Conservation (phyloP, 2,329 filamentous ascomycete genomes). For the Sporothrix luriei region DNA sequence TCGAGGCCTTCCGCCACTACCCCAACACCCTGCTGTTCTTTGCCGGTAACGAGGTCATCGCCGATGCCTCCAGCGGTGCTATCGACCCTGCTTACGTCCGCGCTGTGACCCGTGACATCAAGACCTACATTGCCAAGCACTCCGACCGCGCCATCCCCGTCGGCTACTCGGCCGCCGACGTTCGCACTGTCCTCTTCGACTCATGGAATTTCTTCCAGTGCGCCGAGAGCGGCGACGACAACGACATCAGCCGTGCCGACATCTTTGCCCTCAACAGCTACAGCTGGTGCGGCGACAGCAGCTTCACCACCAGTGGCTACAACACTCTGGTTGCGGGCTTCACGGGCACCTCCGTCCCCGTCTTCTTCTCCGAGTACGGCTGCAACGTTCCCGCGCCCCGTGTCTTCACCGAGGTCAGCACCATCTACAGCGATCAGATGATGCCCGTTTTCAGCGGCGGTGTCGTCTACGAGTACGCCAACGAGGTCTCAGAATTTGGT, state of each 20-base stretch:
- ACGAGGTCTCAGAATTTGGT: slow-evolving; percentile 68
- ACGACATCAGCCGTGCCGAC: slow-evolving; percentile 67
- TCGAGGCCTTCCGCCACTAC: slow-evolving; percentile 68
- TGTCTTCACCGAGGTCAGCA: slow-evolving; percentile 72
- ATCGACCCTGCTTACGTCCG: slow-evolving; percentile 69
- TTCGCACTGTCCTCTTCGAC: slow-evolving; percentile 71
- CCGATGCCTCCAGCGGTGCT: slow-evolving; percentile 61
- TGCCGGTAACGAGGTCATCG: slow-evolving; percentile 78
- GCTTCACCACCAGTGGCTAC: slow-evolving; percentile 59
- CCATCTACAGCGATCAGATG: slow-evolving; percentile 74
- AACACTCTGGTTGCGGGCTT: slow-evolving; percentile 64
- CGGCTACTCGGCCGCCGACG: slow-evolving; percentile 80
- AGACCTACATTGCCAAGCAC: slow-evolving; percentile 76
- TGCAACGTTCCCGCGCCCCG: slow-evolving; percentile 74
- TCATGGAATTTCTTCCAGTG: slow-evolving; percentile 78
- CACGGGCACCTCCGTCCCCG: slow-evolving; percentile 65
- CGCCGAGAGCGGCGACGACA: slow-evolving; percentile 54
- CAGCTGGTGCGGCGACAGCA: slow-evolving; percentile 63
- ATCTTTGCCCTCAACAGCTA: slow-evolving; percentile 79
- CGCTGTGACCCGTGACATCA: slow-evolving; percentile 77
- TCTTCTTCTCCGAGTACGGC: slow-evolving; percentile 82
- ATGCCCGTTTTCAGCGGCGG: slow-evolving; percentile 69
- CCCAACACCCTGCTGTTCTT: slow-evolving; percentile 73
- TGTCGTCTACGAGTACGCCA: slow-evolving; percentile 77
- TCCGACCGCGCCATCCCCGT: slow-evolving; percentile 70